Base-by-base conservation (phyloP, 805 yeast species). In the Candida rishiriensis region DNA sequence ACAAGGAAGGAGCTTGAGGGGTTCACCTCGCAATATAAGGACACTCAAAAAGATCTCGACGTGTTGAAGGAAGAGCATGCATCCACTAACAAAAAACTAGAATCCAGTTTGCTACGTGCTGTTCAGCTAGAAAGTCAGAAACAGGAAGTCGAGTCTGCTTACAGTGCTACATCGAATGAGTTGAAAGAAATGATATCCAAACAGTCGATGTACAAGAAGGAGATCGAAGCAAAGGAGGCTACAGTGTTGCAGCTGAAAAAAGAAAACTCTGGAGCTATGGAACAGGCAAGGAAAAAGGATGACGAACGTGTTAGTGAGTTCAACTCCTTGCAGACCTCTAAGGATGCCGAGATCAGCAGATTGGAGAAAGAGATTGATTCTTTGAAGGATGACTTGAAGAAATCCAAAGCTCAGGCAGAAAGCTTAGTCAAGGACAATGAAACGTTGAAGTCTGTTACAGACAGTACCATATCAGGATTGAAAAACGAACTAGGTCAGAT, bases 401-500 rank as follows among this genome's bases (percentile, higher is more conserved):
- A n/a, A 13, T 12, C 3, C 14, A n/a, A 30, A 4, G 33, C 13
- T 13, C 33, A 30, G 33, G 14, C 13, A 30, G 33, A 30, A 30
- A n/a, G 5, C 14, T 30, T n/a, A 30, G 17, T 12, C n/a, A 29
- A 3, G n/a, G 38, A 34, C 13, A 15, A 28, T 6, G 34, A 34
- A 16, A 32, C 29, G 10, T 31, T 48, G 13, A 29, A 30, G 10
- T 26, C 34, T 11, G 51, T 39, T 7, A 32, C 48, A 17, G 66
- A 63, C 21, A 45, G 53, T 0, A 56, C 59, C 4, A 64, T 63
- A 36, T 49, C 57, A n/a, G 59, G 55, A 5, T 42, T 48, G 33
- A 63, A 60, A 36, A 52, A 50, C 17, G 56, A 56, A 3, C 50
- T 60, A 5, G 51, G 50, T 1, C 43, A 53, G 2, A 42, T 61